Evolutionary conservation across 2,329 filamentous ascomycete species (phyloP).

Genomic region (Sclerotinia spermophila): DNA sequence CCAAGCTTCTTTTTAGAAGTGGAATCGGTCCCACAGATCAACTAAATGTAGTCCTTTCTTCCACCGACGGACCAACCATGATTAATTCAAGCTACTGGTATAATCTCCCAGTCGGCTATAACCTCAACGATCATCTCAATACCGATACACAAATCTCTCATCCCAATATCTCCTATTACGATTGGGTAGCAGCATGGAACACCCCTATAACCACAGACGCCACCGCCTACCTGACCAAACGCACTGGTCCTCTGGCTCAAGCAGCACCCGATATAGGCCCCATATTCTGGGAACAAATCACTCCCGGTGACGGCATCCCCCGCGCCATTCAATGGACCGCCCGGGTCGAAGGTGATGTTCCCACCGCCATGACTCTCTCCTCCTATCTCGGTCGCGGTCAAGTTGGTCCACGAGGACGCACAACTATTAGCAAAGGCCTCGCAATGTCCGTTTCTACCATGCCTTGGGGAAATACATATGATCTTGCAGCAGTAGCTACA

Average conservation of each 20-base stretch:
- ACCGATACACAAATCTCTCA: slow-evolving; percentile 51
- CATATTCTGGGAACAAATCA: slow-evolving; percentile 58
- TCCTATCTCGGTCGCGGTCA: slow-evolving; percentile 63
- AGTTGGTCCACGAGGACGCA: slow-evolving; percentile 54
- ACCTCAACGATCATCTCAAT: slow-evolving; percentile 57
- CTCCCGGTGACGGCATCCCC: slow-evolving; percentile 54
- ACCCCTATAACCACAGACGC: slow-evolving; percentile 44
- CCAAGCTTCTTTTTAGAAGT: slow-evolving; percentile 57
- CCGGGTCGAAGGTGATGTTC: slow-evolving; percentile 50
- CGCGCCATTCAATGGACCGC: slow-evolving; percentile 65
- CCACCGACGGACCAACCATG: slow-evolving; percentile 49
- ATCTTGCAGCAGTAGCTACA: slow-evolving; percentile 60
- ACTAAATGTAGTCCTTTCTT: slow-evolving; percentile 49
- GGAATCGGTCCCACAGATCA: slow-evolving; percentile 51
- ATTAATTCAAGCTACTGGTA: slow-evolving; percentile 52
- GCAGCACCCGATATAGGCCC: slow-evolving; percentile 64
- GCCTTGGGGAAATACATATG: slow-evolving; percentile 50
- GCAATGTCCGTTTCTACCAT: slow-evolving; percentile 55
- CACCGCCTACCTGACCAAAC: slow-evolving; percentile 46
- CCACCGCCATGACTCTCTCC: slow-evolving; percentile 42
- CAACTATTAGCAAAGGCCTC: slow-evolving; percentile 56
- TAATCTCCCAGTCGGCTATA: slow-evolving; percentile 55
- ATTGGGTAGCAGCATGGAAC: slow-evolving; percentile 61
- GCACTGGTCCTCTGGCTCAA: slow-evolving; percentile 59
- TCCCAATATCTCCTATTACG: slow-evolving; percentile 55